phyloP scores from a whole-genome alignment of 176 grass and related monocot genomes.

The Themeda triandra region DNA sequence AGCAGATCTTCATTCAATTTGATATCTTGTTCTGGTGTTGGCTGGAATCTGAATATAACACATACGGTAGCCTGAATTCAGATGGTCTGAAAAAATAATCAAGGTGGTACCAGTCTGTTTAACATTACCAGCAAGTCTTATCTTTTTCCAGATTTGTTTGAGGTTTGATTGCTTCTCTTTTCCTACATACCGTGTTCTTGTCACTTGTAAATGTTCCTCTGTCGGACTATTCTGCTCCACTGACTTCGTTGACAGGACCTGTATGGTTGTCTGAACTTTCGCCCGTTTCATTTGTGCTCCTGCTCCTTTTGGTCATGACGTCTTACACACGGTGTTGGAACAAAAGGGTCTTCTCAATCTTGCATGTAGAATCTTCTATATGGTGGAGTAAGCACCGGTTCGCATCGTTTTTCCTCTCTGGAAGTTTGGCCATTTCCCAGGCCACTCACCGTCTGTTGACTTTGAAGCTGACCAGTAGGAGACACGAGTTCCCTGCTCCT shows the following conservation, averaged over 20 bases:
- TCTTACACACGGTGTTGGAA: slow-evolving; percentile 37
- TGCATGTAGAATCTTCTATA: slow-evolving; percentile 26
- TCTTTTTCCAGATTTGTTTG: background rate
- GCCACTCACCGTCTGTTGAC: slow-evolving; percentile 35
- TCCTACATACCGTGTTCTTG: slow-evolving; percentile 13
- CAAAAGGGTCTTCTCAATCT: slow-evolving; percentile 10
- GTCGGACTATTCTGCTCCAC: slow-evolving; percentile 22
- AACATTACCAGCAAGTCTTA: background rate
- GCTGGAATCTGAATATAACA: background rate
- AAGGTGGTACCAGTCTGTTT: background rate
- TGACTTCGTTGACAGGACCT: slow-evolving; percentile 35
- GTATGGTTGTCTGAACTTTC: slow-evolving; percentile 21
- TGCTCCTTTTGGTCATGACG: slow-evolving; percentile 29
- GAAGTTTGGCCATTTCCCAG: slow-evolving; percentile 32
- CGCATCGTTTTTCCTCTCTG: background rate
- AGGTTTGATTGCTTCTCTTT: background rate
- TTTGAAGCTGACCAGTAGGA: slow-evolving; percentile 47
- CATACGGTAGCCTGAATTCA: background rate
- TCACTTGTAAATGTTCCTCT: background rate
- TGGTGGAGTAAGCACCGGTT: background rate
- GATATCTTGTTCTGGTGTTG: background rate
- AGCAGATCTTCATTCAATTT: background rate
- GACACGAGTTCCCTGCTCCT: background rate
- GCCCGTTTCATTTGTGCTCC: background rate
- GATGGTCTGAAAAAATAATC: background rate